Evolutionary conservation across 768 basidiomycete genomes (phyloP).

Genomic region (Boletales sp.): DNA sequence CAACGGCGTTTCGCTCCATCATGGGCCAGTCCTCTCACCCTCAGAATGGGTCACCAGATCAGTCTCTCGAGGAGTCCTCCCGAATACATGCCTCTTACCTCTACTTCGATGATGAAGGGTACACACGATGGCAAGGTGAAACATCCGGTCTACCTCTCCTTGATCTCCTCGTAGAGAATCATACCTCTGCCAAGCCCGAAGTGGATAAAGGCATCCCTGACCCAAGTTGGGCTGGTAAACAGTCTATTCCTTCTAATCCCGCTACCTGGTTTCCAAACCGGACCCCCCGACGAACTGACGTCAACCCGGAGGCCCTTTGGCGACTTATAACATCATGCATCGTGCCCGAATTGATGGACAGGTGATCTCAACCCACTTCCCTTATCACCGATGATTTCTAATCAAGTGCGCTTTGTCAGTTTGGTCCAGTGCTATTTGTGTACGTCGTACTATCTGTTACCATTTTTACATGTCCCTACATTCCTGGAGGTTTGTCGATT

Average conservation of each 20-base stretch:
- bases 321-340: constrained; percentile 83
- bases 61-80: constrained; percentile 53
- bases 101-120: constrained; percentile 85
- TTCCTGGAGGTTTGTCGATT: constrained; percentile 63
- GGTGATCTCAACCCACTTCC: constrained; percentile 42
- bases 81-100: constrained; percentile 76
- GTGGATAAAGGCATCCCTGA: constrained; percentile 25
- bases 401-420: constrained; percentile 34
- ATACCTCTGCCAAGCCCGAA: constrained; percentile 40
- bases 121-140: constrained; percentile 88
- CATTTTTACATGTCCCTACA: constrained; percentile 88
- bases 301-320: constrained; percentile 88
- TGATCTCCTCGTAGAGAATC: constrained; percentile 76
- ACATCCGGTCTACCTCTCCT: constrained; percentile 89
- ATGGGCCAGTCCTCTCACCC: constrained; percentile 33
- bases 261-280: constrained; percentile 83
- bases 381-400: constrained; percentile 10
- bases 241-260: constrained; percentile 33
- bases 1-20: constrained; percentile 38
- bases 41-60: constrained; percentile 33
- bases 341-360: constrained; percentile 90
- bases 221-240: constrained; percentile 28
- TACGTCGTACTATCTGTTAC: constrained; percentile 90
- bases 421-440: constrained; percentile 83
- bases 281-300: constrained; percentile 65